phyloP scores from a whole-genome alignment of 2,329 filamentous ascomycete genomes.

The Cladosporium sp. region DNA sequence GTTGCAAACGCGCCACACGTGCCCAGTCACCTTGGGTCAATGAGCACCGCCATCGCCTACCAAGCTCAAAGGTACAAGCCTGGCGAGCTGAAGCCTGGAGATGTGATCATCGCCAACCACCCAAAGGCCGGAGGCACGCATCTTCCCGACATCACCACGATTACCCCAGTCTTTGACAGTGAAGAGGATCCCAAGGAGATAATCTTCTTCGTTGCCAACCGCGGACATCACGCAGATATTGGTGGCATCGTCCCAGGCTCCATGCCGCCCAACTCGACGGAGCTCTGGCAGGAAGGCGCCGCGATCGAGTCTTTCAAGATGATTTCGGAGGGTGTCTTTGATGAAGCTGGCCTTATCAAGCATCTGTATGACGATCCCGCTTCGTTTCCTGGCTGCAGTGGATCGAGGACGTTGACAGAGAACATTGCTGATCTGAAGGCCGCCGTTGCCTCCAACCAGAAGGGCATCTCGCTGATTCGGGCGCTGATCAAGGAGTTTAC shows the following conservation, averaged over 20 bases:
- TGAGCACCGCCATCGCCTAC: slow-evolving; percentile 37
- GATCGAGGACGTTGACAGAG: slow-evolving; percentile 28
- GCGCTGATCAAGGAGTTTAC: slow-evolving; percentile 32
- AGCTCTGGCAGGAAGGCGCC: slow-evolving; percentile 42
- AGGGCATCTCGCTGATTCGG: slow-evolving; percentile 31
- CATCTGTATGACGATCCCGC: slow-evolving; percentile 62
- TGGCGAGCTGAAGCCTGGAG: slow-evolving; percentile 33
- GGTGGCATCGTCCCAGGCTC: slow-evolving; percentile 35
- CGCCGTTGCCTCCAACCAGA: slow-evolving; percentile 30
- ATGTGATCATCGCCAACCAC: slow-evolving; percentile 38
- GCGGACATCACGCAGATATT: slow-evolving; percentile 39
- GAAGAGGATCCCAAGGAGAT: slow-evolving; percentile 33
- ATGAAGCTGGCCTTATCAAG: slow-evolving; percentile 29
- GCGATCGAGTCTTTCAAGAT: slow-evolving; percentile 28
- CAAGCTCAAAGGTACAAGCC: slow-evolving; percentile 39
- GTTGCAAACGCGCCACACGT: slow-evolving; percentile 40
- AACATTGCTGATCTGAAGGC: slow-evolving; percentile 34
- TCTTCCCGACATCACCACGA: slow-evolving; percentile 39
- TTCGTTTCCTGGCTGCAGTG: slow-evolving; percentile 35
- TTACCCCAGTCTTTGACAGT: slow-evolving; percentile 35
- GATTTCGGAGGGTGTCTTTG: slow-evolving; percentile 34
- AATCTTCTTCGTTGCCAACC: slow-evolving; percentile 35
- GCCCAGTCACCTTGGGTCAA: slow-evolving; percentile 39
- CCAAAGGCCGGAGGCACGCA: slow-evolving; percentile 36
- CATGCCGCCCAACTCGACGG: slow-evolving; percentile 39